phyloP scores from a whole-genome alignment of 805 yeast species.

The Tetrapisispora phaffii region DNA sequence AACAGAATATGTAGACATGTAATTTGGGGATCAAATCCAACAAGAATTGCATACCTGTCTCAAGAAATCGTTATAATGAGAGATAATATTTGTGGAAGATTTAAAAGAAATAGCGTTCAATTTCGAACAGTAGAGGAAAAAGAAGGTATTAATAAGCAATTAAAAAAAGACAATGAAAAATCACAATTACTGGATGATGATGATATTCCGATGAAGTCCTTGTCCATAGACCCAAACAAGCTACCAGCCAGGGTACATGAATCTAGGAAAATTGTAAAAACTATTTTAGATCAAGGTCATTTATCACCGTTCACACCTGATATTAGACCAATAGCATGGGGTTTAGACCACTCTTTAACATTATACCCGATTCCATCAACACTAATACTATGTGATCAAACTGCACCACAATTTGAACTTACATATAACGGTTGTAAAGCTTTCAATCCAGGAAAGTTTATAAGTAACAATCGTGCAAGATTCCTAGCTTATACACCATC shows the following conservation, averaged over 20 bases:
- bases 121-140: conserved; percentile 34
- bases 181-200: conserved; percentile 18
- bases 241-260: conserved; percentile 42
- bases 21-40: conserved; percentile 67
- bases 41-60: conserved; percentile 63
- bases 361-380: conserved; percentile 72
- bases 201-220: conserved; percentile 15
- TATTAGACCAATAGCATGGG: conserved; percentile 57
- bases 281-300: conserved; percentile 79
- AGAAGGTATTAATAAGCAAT: conserved; percentile 14
- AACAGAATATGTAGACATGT: conserved; percentile 46
- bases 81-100: conserved; percentile 61
- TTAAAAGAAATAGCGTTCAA: conserved; percentile 58
- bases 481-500: conserved; percentile 70
- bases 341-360: conserved; percentile 57
- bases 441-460: conserved; percentile 56
- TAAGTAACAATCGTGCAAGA: conserved; percentile 40
- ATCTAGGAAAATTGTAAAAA: conserved; percentile 64
- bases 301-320: conserved; percentile 66
- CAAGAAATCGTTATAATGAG: conserved; percentile 73
- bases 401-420: conserved; percentile 62
- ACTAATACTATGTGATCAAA: conserved; percentile 55
- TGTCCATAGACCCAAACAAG: conserved; percentile 28
- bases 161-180: conserved; percentile 12
- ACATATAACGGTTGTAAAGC: conserved; percentile 77